Evolutionary conservation across 208 protist genomes (phyloP).

Genomic region (Leishmania aethiopica): DNA sequence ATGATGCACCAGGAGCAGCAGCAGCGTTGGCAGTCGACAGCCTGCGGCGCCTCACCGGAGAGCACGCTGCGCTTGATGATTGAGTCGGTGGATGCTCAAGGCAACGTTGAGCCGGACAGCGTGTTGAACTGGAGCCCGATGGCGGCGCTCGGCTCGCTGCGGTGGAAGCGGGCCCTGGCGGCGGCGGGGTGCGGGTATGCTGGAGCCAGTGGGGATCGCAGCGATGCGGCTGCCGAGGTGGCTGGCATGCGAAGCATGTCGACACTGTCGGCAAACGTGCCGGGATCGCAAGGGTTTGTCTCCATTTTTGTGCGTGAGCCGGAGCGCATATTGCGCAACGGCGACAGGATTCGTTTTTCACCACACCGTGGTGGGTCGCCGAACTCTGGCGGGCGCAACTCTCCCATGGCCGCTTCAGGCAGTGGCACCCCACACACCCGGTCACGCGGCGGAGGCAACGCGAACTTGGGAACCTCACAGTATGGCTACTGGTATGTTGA

Average conservation of each 20-base stretch:
- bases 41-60: background rate
- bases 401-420: background rate
- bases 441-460: background rate
- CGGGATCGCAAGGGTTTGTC: background rate
- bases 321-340: conserved; percentile 35
- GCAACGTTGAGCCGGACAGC: conserved; percentile 27
- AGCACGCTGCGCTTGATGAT: conserved; percentile 14
- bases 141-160: conserved; percentile 5
- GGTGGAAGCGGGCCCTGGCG: conserved; percentile 4
- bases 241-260: background rate
- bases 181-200: background rate
- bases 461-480: background rate
- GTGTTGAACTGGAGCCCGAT: conserved; percentile 35
- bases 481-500: conserved; percentile 53
- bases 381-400: background rate
- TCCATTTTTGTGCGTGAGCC: conserved; percentile 24
- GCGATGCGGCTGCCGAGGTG: background rate
- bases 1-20: conserved; percentile 10
- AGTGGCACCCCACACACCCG: background rate
- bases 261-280: background rate
- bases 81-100: conserved; percentile 22
- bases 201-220: background rate
- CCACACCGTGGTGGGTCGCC: background rate
- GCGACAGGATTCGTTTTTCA: conserved; percentile 44
- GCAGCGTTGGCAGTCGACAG: background rate